Percentiles rank a stretch among this genome's conserved stretches.
Conservation (phyloP, 2,329 filamentous ascomycete genomes). For the Talaromyces sp. region DNA sequence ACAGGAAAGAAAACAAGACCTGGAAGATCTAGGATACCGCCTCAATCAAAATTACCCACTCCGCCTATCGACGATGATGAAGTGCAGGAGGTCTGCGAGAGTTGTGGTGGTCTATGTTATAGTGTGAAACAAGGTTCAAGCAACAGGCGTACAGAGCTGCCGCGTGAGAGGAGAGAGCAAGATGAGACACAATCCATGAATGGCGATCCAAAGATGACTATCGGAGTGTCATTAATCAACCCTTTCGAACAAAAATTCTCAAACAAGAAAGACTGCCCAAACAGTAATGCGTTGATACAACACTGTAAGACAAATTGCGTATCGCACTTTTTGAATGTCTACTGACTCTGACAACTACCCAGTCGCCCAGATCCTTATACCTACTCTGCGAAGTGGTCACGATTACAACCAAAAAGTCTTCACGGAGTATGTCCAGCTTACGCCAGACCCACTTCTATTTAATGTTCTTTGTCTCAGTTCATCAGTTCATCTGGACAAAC, state of each 20-base stretch:
- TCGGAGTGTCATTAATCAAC: conserved; percentile 3
- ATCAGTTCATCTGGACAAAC: conserved; percentile 17
- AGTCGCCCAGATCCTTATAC: conserved; percentile 10
- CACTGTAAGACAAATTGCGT: conserved; percentile 10
- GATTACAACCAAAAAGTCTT: conserved; percentile 8
- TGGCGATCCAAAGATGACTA: neutral
- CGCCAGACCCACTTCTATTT: conserved; percentile 13
- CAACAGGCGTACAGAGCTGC: neutral
- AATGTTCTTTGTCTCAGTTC: conserved; percentile 15
- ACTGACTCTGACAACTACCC: neutral
- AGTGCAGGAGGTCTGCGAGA: neutral
- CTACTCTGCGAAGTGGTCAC: conserved; percentile 8
- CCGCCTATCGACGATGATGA: conserved; percentile 4
- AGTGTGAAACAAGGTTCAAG: neutral
- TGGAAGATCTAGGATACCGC: neutral
- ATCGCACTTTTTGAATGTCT: neutral
- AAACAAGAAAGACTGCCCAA: conserved; percentile 6
- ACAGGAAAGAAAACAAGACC: neutral
- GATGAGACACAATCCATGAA: neutral
- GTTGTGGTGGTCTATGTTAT: neutral
- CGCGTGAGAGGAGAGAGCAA: neutral
- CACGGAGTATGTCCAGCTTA: conserved; percentile 11
- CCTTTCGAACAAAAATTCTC: neutral
- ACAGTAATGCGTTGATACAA: conserved; percentile 10
- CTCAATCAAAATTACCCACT: neutral